Evolutionary conservation across 306 rosid genomes (phyloP).

Genomic region (Senna siamea): DNA sequence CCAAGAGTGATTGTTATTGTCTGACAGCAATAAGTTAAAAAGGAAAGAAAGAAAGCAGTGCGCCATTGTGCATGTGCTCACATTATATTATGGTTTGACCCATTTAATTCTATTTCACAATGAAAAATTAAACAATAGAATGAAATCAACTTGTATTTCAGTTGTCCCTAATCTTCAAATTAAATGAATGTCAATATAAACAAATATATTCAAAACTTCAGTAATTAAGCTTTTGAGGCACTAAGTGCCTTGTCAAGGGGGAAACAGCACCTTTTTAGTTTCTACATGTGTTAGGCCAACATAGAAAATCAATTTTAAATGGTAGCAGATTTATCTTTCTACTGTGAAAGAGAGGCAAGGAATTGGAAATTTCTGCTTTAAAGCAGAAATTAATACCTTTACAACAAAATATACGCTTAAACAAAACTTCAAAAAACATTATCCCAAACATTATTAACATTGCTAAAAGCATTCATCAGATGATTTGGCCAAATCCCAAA

Average conservation of each 20-base stretch:
- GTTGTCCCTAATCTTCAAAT: background rate
- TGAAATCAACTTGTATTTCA: no score
- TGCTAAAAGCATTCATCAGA: background rate
- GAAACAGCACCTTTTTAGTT: background rate
- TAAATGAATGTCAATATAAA: background rate
- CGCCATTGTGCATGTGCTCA: background rate
- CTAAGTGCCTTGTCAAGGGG: background rate
- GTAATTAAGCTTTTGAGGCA: background rate
- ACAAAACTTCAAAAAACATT: background rate
- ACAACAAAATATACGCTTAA: background rate
- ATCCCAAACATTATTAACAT: background rate
- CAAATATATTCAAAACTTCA: background rate
- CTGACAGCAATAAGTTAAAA: background rate
- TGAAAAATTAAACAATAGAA: no score
- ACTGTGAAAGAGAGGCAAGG: background rate
- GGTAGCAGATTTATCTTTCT: background rate
- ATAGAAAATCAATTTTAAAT: background rate
- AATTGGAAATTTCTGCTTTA: background rate
- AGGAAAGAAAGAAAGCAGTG: conserved; percentile 8
- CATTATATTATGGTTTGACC: background rate
- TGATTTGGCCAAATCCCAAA: background rate
- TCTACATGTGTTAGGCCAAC: background rate
- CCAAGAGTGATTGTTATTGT: background rate
- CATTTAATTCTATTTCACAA: background rate
- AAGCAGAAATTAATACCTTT: background rate